Evolutionary conservation across 257 asterid genomes (phyloP), one percentile per base, ranked within the genome.

Genomic region (Plectranthus barbatus): DNA sequence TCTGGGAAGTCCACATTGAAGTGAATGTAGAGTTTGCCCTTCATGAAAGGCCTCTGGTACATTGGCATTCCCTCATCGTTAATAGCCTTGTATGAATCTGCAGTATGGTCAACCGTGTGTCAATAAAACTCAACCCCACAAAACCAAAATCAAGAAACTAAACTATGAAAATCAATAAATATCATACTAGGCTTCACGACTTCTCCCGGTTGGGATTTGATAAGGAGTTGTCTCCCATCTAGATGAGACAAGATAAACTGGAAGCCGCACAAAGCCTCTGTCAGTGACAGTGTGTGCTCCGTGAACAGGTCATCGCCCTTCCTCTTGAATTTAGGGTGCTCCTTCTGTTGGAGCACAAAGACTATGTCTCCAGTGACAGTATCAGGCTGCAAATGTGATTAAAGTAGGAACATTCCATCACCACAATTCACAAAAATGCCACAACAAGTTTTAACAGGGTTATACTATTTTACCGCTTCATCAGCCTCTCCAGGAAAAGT

Each of bases 41-140:
- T 83, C 86, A 83, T 77, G 80, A 83, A 80, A 44, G 88, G 75
- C 48, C 86, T 80, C 55, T 71, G 77, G 26, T 83, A 80, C 74
- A 77, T 56, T 0, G 88, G 88, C 88, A 83, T 83, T 15, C 86
- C 86, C 57, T 83, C 88, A 14, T 83, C 88, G 0, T 83, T 83
- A 56, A 83, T 68, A 1, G 82, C 84, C 80, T 80, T 83, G 72
- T 64, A 80, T 10, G 86, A 80, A 77, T 75, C 86, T 77, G 73
- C 65, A 39, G 13, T n/a, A n/a, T n/a, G 18, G 14, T 24, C 1
- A 2, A 15, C 17, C 6, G 17, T 3, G 6, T 56, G 6, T 11
- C 36, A 2, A 19, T 2, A 12, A 15, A 60, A n/a, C 3, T 15
- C 47, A 12, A 15, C 3, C 7, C 14, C 52, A 40, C n/a, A 23